These are phyloP conservation scores for Annulohypoxylon moriforme DNA, from an alignment of 495 filamentous ascomycete species.

Conservation along the genomic window DNA sequence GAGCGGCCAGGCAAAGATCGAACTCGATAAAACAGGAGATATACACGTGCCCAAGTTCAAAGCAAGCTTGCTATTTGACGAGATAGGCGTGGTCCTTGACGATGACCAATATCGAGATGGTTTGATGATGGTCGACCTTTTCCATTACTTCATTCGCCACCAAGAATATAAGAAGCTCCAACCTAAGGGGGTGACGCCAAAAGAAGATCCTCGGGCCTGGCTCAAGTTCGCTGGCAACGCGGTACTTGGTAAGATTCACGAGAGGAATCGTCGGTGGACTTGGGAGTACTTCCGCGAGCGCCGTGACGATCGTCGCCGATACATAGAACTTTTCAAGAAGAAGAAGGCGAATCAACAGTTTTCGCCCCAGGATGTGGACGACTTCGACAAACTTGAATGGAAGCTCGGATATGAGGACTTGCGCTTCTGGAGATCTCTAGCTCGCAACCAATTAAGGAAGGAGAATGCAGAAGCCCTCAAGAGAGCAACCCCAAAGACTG, in stretches of 20 bases:
- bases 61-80: slow-evolving; percentile 89
- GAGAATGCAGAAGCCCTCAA: slow-evolving; percentile 83
- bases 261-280: slow-evolving; percentile 87
- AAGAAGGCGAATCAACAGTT: slow-evolving; percentile 82
- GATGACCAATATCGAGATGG: slow-evolving; percentile 97
- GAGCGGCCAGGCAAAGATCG: slow-evolving; percentile 88
- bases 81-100: slow-evolving; percentile 94
- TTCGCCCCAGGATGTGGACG: slow-evolving; percentile 72
- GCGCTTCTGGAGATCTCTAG: slow-evolving; percentile 94
- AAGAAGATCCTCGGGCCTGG: slow-evolving; percentile 93
- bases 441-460: slow-evolving; percentile 92
- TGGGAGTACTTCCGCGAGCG: slow-evolving; percentile 95
- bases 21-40: slow-evolving; percentile 90
- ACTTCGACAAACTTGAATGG: slow-evolving; percentile 80
- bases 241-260: slow-evolving; percentile 91
- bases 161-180: slow-evolving; percentile 96
- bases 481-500: slow-evolving; percentile 54
- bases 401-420: slow-evolving; percentile 96
- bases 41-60: slow-evolving; percentile 87
- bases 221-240: slow-evolving; percentile 88
- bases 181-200: slow-evolving; percentile 81
- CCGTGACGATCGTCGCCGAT: slow-evolving; percentile 86
- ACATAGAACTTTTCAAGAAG: slow-evolving; percentile 96
- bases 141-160: slow-evolving; percentile 97
- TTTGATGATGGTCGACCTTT: slow-evolving; percentile 96